Conservation (phyloP, 257 asterid genomes). For the Eustoma russellianum region DNA sequence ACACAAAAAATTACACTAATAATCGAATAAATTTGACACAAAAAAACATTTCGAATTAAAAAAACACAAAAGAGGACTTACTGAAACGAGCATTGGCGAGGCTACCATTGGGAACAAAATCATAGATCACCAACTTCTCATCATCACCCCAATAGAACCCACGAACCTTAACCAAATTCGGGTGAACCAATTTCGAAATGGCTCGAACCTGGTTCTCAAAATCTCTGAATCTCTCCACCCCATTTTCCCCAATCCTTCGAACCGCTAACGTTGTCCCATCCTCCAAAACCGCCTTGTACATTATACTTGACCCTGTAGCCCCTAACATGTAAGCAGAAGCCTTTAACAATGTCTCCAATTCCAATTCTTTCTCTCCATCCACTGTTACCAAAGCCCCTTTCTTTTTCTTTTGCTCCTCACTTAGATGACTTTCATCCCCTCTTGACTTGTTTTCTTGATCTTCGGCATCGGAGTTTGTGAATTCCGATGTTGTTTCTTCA, state of each 20-base stretch:
- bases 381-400: constrained; percentile 71
- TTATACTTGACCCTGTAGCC: constrained; percentile 82
- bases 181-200: constrained; percentile 72
- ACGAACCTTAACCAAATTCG: constrained; percentile 68
- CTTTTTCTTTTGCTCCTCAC: constrained; percentile 29
- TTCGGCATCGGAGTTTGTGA: constrained; percentile 30
- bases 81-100: constrained; percentile 87
- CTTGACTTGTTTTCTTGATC: constrained; percentile 3
- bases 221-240: constrained; percentile 76
- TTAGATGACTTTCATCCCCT: constrained; percentile 1
- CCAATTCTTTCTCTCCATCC: constrained; percentile 75
- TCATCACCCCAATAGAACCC: constrained; percentile 95
- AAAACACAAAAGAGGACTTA: constrained; percentile 29
- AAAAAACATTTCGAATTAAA: not conserved
- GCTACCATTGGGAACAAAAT: constrained; percentile 87
- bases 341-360: constrained; percentile 71
- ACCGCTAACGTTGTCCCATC: constrained; percentile 80
- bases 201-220: constrained; percentile 74
- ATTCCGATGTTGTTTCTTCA: constrained; percentile 35
- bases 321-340: constrained; percentile 93
- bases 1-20: not conserved
- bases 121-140: constrained; percentile 89
- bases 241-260: constrained; percentile 78
- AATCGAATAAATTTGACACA: not conserved
- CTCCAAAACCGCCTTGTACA: constrained; percentile 93